Evolutionary conservation across 2,329 filamentous ascomycete genomes (phyloP), one percentile per base, ranked within the genome.

Genomic region (Ascochyta rabiei): DNA sequence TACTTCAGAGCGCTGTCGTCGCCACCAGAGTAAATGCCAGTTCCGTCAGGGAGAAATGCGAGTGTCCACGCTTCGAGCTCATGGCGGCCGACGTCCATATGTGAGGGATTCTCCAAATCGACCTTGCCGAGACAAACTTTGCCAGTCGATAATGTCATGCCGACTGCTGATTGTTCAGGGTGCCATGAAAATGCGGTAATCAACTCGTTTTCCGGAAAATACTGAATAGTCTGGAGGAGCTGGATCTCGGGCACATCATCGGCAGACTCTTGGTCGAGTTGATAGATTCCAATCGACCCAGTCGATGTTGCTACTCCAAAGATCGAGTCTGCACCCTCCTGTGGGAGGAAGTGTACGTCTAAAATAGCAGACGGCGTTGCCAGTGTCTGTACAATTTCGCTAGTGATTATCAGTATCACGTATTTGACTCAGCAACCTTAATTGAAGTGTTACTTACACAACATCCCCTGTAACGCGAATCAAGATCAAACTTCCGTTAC

Each of bases 261-360:
- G 30, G 57, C 12, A 47, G 57, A 45, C 6, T 58, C 33, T 42
- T 57, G 30, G 13, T 44, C 45, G n/a, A 88, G 76, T 60, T 72
- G 79, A 73, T 88, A 91, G 44, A 93, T 79, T 1, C 82, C 82
- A 12, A 96, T 76, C 0, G 82, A 82, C 0, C 89, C 90, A 0
- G 89, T 90, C 58, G 91, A 96, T 1, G 89, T 90, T 8, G 91
- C 90, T 3, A 88, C 86, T 9, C 86, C 91, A 48, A 96, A 81
- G 3, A 89, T 76, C 26, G 80, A 44, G 75, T 76, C 48, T 33
- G 44, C 53, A 12, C 38, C 38, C 49, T 51, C 42, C 72, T 46
- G 69, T 1, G 84, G 85, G 3, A 66, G 85, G 73, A 97, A 98
- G 64, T 93, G 90, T 26, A 97, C 79, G 71, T 97, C 93, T 48